Base-by-base conservation (phyloP, 441 rosid species). In the Cnidoscolus chayamansa region DNA sequence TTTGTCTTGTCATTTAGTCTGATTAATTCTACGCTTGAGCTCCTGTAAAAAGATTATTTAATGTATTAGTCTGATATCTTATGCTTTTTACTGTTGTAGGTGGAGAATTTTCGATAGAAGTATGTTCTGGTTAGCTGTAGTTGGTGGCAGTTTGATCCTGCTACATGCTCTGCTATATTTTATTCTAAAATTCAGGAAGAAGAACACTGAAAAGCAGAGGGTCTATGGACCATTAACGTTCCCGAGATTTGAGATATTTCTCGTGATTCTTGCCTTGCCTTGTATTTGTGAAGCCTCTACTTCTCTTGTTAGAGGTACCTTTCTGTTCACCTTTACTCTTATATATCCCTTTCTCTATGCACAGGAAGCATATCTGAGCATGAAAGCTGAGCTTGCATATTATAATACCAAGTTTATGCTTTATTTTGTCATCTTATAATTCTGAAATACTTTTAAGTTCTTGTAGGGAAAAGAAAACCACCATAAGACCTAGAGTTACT, bases 211-310 rank as follows among this genome's bases (percentile, higher is more conserved):
- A 75, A 86, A 83, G 79, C 77, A 79, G 70, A 76, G 65, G 73
- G 73, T 70, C 68, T 81, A 87, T 40, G 97, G 99, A 72, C 90
- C 88, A 48, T 83, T 92, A 69, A 72, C 83, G 59, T 86, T 94
- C 78, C 97, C 97, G 58, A 86, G 94, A 85, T 86, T 92, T 54
- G 97, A 90, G 85, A 85, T 94, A 35, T 88, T 87, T 87, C 90
- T 94, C 68, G 73, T 83, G 64, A 80, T 90, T 79, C 90, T 90
- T 67, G 93, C 89, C n/a, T 80, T 88, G 73, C 97, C 97, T 30
- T 88, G 93, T 80, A 70, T 85, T 63, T 89, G 90, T 71, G 79
- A 80, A 82, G 98, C 89, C 65, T 87, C 94, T 12, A 81, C 91
- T 72, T 76, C 86, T 76, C 72, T 94, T 55, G 71, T 90, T 74